A percentile compares a stretch with the other conserved stretches of the same genome.
Evolutionary conservation across 306 rosid species (phyloP).

Genomic region (Medicago truncatula): MtrunA17r5.0-ANR NC_053043.1:6527001-6527500

Average conservation of each 20-base stretch:
- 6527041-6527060: no score
- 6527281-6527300: not conserved
- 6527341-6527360: not conserved
- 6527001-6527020: no score
- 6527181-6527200: not conserved
- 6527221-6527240: not conserved
- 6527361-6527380: not conserved
- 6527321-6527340: not conserved
- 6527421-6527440: constrained; percentile 18
- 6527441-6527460: constrained; percentile 20
- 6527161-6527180: not conserved
- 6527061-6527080: no score
- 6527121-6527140: no score
- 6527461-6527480: constrained; percentile 30
- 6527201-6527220: not conserved
- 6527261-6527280: no score
- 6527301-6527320: not conserved
- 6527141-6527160: no score
- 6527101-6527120: no score
- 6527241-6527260: no score
- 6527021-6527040: no score
- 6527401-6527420: not conserved
- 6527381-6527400: not conserved
- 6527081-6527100: no score
- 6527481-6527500: constrained; percentile 49